A percentile compares a stretch with the other conserved stretches of the same genome.
Evolutionary conservation across 306 rosid genomes (phyloP).

Genomic region (Citrullus mucosospermus): DNA sequence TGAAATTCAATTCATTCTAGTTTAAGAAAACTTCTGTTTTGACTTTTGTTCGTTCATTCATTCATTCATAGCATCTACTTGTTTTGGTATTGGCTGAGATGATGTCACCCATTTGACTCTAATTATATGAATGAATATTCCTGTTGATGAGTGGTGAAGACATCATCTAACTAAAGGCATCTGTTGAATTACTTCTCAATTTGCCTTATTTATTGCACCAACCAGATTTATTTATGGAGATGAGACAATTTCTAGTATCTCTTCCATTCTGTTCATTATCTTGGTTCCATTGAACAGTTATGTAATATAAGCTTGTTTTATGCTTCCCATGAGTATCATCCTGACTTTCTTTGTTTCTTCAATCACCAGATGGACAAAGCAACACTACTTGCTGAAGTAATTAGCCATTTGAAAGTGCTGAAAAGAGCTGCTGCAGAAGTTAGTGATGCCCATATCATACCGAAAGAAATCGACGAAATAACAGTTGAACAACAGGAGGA

Average conservation of each 20-base stretch:
- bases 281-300: not conserved
- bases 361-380: conserved; percentile 70
- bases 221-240: not conserved
- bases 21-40: not conserved
- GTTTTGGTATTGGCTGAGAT: not conserved
- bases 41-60: not conserved
- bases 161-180: not conserved
- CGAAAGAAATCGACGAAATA: conserved; percentile 51
- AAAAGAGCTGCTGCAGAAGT: conserved; percentile 45
- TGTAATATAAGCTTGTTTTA: not conserved
- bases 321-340: not conserved
- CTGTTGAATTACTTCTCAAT: not conserved
- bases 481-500: conserved; percentile 47
- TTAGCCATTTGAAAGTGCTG: conserved; percentile 44
- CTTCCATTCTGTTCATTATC: not conserved
- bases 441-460: conserved; percentile 35
- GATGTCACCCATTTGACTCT: not conserved
- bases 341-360: not conserved
- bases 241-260: not conserved
- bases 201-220: not conserved
- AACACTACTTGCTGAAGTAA: conserved; percentile 49
- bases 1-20: not conserved
- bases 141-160: not conserved
- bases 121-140: not conserved
- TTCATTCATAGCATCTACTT: not conserved